Percentiles rank a stretch among this genome's conserved stretches.
These are phyloP conservation scores for Asterophora parasitica DNA, from an alignment of 768 basidiomycete genomes.

Conservation along the genomic window DNA sequence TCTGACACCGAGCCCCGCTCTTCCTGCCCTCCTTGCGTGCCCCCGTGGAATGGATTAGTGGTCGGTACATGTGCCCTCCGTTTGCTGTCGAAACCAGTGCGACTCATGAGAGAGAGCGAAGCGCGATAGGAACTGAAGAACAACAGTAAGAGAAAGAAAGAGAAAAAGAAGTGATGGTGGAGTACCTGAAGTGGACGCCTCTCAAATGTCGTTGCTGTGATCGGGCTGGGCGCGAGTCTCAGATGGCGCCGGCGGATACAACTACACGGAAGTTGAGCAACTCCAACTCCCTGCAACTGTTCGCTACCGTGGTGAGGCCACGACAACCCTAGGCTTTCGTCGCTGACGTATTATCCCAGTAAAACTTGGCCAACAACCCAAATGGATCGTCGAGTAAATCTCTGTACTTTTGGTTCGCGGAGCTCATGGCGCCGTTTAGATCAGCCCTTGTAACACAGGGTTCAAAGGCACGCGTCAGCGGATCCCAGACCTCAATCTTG, in stretches of 20 bases:
- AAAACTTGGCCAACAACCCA: constrained; percentile 32
- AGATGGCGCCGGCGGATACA: constrained; percentile 43
- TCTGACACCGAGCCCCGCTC: constrained; percentile 50
- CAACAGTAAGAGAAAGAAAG: constrained; percentile 13
- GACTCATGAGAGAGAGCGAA: constrained; percentile 24
- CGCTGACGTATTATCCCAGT: constrained; percentile 46
- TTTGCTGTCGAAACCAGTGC: constrained; percentile 20
- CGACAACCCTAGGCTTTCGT: constrained; percentile 32
- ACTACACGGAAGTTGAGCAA: constrained; percentile 30
- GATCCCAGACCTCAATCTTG: constrained; percentile 42
- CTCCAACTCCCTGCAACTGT: constrained; percentile 29
- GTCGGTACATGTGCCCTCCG: constrained; percentile 18
- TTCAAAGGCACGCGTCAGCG: constrained; percentile 41
- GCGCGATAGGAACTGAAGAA: constrained; percentile 6
- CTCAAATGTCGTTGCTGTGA: constrained; percentile 29
- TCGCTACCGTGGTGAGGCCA: constrained; percentile 24
- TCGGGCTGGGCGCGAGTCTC: constrained; percentile 39
- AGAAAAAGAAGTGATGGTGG: constrained; percentile 16
- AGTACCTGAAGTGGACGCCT: constrained; percentile 18
- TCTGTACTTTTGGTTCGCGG: constrained; percentile 29
- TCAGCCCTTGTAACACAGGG: constrained; percentile 38
- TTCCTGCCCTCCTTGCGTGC: constrained; percentile 28
- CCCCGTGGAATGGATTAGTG: constrained; percentile 22
- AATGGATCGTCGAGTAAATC: constrained; percentile 39
- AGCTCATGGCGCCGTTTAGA: constrained; percentile 39